Evolutionary conservation across 768 basidiomycete species (phyloP), one percentile per base, ranked within the genome.

Genomic region (Lentinula edodes): DNA sequence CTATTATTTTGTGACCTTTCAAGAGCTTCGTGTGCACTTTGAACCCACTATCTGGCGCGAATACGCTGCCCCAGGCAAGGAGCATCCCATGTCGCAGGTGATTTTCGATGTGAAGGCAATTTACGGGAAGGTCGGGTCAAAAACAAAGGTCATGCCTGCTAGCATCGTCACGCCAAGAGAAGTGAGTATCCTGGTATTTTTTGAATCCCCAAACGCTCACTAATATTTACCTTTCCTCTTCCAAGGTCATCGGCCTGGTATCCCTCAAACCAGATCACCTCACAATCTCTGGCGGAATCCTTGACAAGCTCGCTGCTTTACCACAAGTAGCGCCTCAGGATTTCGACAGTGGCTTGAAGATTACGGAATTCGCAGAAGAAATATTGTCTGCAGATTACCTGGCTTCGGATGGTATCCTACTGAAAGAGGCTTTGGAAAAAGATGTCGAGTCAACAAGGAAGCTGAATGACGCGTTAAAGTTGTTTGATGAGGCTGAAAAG

Each of bases 1-100:
- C 45, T 23, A n/a, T 61, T 9, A 12, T 20, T 48, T 28, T 28
- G 28, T 28, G 28, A 28, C 23, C 3, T 16, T 20, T 23, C 3
- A 53, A 80, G 80, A 82, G 62, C 69, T 81, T 8, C 76, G 78
- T 20, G 80, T 80, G 6, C 81, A 83, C 66, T 80, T 80, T 63
- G 74, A 78, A 36, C 70, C 72, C 1, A 67, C 66, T 3, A 36
- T 75, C 6, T 79, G 73, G 75, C 76, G 73, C 58, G 73, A 75
- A 46, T 79, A 78, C 61, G 66, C 64, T 2, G 69, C 75, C 61
- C 70, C 78, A 12, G 73, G 72, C 13, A 64, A 63, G 18, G 75
- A 80, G 59, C 79, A 82, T 62, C 79, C 80, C 8, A 76, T 76
- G 73, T 72, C 70, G 16, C 60, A 71, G 0, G 71, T 80, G 50